Evolutionary conservation across 1,284 basidiomycete genomes (phyloP).

Genomic region (Irpex lacteus): DNA sequence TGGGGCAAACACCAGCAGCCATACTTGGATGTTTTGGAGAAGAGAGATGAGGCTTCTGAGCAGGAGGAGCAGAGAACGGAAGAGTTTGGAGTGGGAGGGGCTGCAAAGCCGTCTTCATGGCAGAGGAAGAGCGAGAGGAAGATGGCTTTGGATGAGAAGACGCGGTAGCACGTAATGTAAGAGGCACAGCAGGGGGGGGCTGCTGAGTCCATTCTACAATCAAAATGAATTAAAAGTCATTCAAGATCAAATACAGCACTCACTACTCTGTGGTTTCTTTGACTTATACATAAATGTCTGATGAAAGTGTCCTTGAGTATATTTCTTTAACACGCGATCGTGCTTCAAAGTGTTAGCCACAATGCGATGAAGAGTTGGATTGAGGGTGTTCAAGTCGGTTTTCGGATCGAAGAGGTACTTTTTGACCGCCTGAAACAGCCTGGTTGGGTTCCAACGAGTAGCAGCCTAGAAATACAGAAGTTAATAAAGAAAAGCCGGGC

Average conservation of each 20-base stretch:
- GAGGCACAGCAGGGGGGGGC: too few relatives aligned
- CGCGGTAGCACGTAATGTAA: too few relatives aligned
- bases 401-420: background rate
- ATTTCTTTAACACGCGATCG: background rate
- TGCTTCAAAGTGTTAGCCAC: background rate
- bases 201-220: too few relatives aligned
- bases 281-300: too few relatives aligned
- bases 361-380: background rate
- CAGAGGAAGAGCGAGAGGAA: too few relatives aligned
- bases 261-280: too few relatives aligned
- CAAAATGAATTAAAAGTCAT: too few relatives aligned
- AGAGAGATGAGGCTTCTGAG: background rate
- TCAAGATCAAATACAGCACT: too few relatives aligned
- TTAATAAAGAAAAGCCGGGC: background rate
- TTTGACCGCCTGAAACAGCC: background rate
- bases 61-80: background rate
- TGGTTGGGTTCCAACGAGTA: background rate
- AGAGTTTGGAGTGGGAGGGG: background rate
- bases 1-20: background rate
- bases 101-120: too few relatives aligned
- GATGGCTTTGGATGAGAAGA: too few relatives aligned
- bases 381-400: background rate
- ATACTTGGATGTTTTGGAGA: background rate
- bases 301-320: background rate
- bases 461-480: background rate